Percentiles rank a stretch among this genome's conserved stretches.
phyloP scores from a whole-genome alignment of 2,329 filamentous ascomycete species.

The Alternaria sp. region DNA sequence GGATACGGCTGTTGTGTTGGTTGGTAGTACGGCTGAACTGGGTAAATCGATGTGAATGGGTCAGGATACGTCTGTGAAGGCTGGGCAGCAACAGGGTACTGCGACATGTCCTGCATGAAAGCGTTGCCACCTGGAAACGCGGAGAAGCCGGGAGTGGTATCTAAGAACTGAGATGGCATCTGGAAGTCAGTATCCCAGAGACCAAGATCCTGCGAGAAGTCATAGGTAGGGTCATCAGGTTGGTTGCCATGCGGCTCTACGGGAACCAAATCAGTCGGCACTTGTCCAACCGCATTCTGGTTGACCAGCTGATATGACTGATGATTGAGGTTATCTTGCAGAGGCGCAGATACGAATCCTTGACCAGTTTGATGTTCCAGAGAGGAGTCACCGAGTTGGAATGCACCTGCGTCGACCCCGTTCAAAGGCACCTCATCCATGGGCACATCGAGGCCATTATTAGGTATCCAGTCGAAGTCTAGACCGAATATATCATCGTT shows the following conservation, averaged over 20 bases:
- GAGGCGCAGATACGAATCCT: background rate
- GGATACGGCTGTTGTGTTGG: background rate
- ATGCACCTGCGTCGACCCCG: background rate
- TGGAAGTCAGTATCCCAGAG: background rate
- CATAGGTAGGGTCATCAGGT: background rate
- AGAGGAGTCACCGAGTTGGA: background rate
- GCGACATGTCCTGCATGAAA: background rate
- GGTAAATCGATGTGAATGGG: background rate
- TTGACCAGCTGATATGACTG: background rate
- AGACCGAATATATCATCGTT: background rate
- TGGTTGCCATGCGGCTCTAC: background rate
- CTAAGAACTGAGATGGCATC: background rate
- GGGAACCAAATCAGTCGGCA: background rate
- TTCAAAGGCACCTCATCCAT: background rate
- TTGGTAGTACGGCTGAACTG: slow-evolving; percentile 6
- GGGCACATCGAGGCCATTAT: background rate
- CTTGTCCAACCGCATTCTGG: background rate
- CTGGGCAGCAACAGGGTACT: background rate
- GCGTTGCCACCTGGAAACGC: slow-evolving; percentile 7
- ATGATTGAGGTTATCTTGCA: background rate
- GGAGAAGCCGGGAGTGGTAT: slow-evolving; percentile 9
- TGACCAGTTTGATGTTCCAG: background rate
- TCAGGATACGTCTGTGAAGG: slow-evolving; percentile 6
- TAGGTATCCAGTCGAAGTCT: background rate
- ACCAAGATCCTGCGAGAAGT: background rate